Percentiles rank a stretch among this genome's conserved stretches.
Conservation (phyloP, 2,329 filamentous ascomycete species). For the Macrophomina tecta region DNA sequence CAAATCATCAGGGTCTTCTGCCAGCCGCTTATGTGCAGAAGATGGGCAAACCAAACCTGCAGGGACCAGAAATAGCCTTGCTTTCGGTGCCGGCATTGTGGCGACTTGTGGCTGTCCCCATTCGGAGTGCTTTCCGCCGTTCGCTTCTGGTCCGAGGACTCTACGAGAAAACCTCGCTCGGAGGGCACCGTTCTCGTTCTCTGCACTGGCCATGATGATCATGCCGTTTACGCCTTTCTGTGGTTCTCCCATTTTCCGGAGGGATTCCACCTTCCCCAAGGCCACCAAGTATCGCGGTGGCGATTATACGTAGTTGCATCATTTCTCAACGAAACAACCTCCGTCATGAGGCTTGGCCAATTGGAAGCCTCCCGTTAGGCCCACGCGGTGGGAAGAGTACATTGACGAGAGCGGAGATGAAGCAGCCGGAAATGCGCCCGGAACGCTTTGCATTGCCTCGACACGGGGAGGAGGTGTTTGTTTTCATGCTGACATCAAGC, state of each 20-base stretch:
- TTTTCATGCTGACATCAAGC: neutral
- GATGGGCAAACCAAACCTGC: neutral
- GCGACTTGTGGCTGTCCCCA: neutral
- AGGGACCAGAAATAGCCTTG: slow-evolving; percentile 5
- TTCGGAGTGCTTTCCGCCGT: neutral
- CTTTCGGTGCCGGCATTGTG: neutral
- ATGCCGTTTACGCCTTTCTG: neutral
- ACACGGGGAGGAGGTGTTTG: neutral
- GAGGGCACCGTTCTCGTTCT: neutral
- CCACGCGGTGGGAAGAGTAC: neutral
- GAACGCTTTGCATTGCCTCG: neutral
- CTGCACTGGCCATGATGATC: slow-evolving; percentile 15
- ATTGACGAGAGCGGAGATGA: neutral
- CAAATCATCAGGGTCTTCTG: slow-evolving; percentile 1
- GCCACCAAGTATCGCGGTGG: neutral
- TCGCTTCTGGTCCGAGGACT: neutral
- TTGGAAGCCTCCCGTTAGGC: neutral
- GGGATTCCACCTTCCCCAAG: neutral
- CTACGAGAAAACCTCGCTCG: neutral
- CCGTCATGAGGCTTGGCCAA: neutral
- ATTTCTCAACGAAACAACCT: neutral
- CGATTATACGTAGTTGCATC: slow-evolving; percentile 17
- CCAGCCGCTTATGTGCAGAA: slow-evolving; percentile 4
- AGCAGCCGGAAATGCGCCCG: neutral
- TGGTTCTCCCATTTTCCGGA: neutral